These are phyloP conservation scores for Fusarium veterinarium DNA, from an alignment of 2,329 filamentous ascomycete species.

Conservation along the genomic window DNA sequence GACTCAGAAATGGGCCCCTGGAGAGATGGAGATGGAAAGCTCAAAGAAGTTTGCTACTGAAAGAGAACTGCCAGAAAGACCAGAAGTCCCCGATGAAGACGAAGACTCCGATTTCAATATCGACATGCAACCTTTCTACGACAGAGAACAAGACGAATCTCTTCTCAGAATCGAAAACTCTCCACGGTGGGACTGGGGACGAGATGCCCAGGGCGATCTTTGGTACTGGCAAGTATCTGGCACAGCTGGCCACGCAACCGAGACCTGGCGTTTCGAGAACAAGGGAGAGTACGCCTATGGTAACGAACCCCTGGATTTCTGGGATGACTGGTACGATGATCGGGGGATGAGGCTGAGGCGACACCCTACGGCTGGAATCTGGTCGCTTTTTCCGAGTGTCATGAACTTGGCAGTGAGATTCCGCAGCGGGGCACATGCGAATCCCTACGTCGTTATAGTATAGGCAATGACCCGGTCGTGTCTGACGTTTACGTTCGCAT, in stretches of 20 bases:
- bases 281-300: neutral
- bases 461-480: neutral
- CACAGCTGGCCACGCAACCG: neutral
- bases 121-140: constrained; percentile 1
- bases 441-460: neutral
- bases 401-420: neutral
- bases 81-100: neutral
- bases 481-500: rapidly evolving
- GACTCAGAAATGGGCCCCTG: constrained; percentile 7
- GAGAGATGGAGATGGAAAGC: neutral
- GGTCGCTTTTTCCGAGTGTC: neutral
- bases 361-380: constrained; percentile 16
- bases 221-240: constrained; percentile 15
- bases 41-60: constrained; percentile 4
- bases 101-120: neutral
- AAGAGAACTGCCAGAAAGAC: neutral
- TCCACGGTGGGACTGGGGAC: constrained; percentile 12
- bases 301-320: constrained; percentile 10
- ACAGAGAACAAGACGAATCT: constrained; percentile 1
- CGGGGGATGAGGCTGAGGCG: neutral
- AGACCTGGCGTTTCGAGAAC: constrained; percentile 10
- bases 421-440: neutral
- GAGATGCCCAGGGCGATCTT: neutral
- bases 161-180: neutral
- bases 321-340: constrained; percentile 3